Percentiles rank a stretch among this genome's conserved stretches.
Evolutionary conservation across 2,329 filamentous ascomycete species (phyloP).

Genomic region (Metarhizium sp.): DNA sequence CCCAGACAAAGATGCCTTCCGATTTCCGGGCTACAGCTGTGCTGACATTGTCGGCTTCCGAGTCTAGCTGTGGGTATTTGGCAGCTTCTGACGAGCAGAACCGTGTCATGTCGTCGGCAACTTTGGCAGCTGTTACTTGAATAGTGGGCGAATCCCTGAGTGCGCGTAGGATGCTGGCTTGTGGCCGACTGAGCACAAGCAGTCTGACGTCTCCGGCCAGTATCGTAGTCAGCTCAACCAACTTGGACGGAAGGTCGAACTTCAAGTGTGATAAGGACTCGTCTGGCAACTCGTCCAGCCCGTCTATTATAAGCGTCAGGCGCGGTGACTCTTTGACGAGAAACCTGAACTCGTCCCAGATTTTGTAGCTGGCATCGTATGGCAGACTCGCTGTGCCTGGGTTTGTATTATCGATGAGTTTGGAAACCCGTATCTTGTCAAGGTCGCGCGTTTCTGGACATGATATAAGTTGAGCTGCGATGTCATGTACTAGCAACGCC

Average conservation of each 20-base stretch:
- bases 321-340: not conserved
- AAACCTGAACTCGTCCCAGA: not conserved
- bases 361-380: not conserved
- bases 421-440: not conserved
- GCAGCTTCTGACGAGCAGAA: not conserved
- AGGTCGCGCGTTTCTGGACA: not conserved
- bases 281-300: not conserved
- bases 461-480: not conserved
- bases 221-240: not conserved
- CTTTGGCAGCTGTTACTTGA: not conserved
- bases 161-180: not conserved
- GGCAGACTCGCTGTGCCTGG: not conserved
- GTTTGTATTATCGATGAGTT: not conserved
- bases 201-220: not conserved
- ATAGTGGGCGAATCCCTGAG: not conserved
- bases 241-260: not conserved
- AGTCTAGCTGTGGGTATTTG: not conserved
- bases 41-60: not conserved
- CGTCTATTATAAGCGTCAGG: not conserved
- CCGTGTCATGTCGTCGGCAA: not conserved
- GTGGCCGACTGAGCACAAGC: not conserved
- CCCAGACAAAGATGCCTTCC: not conserved
- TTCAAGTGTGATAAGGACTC: not conserved
- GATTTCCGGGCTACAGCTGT: not conserved
- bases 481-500: not conserved